A percentile compares a stretch with the other conserved stretches of the same genome.
Conservation (phyloP, 305 asterid species). For the Fraxinus dipetala region DNA sequence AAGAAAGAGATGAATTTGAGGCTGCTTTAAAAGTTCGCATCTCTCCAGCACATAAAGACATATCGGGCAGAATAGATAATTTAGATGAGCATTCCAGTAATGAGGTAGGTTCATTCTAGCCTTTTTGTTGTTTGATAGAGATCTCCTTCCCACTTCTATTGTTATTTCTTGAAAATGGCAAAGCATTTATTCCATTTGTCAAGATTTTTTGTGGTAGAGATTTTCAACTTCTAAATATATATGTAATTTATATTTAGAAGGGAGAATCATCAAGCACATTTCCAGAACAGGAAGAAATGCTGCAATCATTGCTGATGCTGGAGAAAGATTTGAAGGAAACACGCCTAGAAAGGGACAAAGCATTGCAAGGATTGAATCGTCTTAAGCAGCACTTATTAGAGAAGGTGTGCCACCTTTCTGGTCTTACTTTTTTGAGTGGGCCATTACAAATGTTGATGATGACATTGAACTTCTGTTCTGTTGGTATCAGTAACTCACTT, state of each 20-base stretch:
- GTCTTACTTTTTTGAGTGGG: conserved; percentile 15
- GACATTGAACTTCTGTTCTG: conserved; percentile 5
- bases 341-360: conserved; percentile 67
- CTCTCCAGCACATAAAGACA: conserved; percentile 35
- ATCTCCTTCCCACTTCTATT: neutral
- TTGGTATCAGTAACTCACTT: conserved; percentile 1
- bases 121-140: neutral
- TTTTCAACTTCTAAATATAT: conserved; percentile 10
- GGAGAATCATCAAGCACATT: conserved; percentile 43
- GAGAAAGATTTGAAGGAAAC: conserved; percentile 77
- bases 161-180: neutral
- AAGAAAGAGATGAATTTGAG: conserved; percentile 65
- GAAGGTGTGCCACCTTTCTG: conserved; percentile 51
- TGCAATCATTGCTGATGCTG: conserved; percentile 56
- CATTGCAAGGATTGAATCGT: conserved; percentile 75
- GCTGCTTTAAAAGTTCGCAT: conserved; percentile 52
- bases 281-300: conserved; percentile 65
- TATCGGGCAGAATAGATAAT: conserved; percentile 32
- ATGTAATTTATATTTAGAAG: conserved; percentile 26
- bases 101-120: conserved; percentile 46
- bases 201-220: conserved; percentile 8
- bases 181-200: conserved; percentile 8
- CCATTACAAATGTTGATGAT: conserved; percentile 18
- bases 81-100: conserved; percentile 29
- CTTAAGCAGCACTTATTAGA: conserved; percentile 94